phyloP scores from a whole-genome alignment of 1,284 basidiomycete genomes.

The Papiliotrema nemorosa region DNA sequence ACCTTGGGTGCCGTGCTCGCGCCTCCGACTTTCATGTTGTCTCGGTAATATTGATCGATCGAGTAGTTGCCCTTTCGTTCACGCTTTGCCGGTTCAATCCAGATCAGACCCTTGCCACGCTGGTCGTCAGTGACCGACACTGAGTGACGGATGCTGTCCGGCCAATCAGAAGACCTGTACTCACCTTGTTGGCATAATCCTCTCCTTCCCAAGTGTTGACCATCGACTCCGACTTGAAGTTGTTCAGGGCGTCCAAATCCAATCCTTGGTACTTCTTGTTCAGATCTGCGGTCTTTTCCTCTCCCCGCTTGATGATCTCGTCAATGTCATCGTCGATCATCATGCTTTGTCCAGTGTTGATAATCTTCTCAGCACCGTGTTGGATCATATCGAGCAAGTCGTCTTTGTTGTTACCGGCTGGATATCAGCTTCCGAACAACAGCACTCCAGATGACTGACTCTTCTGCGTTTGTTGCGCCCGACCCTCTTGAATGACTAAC shows the following conservation, averaged over 20 bases:
- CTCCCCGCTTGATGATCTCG: slow-evolving; percentile 85
- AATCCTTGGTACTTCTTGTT: slow-evolving; percentile 90
- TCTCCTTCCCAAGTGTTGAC: slow-evolving; percentile 96
- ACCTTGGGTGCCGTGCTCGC: slow-evolving; percentile 59
- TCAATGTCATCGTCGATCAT: slow-evolving; percentile 91
- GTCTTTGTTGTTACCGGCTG: slow-evolving; percentile 82
- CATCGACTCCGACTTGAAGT: slow-evolving; percentile 86
- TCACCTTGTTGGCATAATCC: slow-evolving; percentile 73
- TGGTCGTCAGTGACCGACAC: no score
- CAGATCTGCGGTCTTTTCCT: slow-evolving; percentile 83
- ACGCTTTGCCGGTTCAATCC: slow-evolving; percentile 89
- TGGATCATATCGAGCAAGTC: slow-evolving; percentile 98
- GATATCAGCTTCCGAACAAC: not conserved
- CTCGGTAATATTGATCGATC: slow-evolving; percentile 90
- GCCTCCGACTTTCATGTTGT: slow-evolving; percentile 68
- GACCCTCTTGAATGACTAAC: slow-evolving; percentile 95
- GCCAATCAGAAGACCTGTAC: slow-evolving; percentile 28
- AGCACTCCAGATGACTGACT: slow-evolving; percentile 8
- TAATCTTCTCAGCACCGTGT: slow-evolving; percentile 95
- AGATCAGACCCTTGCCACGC: slow-evolving; percentile 60
- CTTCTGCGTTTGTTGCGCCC: slow-evolving; percentile 55
- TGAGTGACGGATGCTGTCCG: no score
- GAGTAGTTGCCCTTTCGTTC: slow-evolving; percentile 96
- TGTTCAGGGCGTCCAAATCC: slow-evolving; percentile 91
- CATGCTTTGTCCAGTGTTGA: slow-evolving; percentile 65